Conservation (phyloP, 1,284 basidiomycete species). For the Ganoderma lingzhi region DNA sequence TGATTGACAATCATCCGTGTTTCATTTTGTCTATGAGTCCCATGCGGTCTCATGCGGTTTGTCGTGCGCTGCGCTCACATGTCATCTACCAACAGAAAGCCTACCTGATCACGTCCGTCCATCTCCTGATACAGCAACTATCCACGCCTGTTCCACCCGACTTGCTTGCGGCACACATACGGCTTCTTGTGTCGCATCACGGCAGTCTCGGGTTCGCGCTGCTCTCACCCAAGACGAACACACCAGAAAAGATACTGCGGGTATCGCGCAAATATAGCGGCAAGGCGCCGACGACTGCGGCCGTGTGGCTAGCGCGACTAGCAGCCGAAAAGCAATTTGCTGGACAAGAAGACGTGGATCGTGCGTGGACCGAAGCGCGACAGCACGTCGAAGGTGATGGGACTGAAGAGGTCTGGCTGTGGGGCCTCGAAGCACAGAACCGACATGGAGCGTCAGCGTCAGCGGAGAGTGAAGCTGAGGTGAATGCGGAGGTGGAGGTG, state of each 20-base stretch:
- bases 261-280: slow-evolving; percentile 56
- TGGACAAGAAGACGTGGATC: slow-evolving; percentile 34
- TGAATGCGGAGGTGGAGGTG: slow-evolving; percentile 37
- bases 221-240: slow-evolving; percentile 42
- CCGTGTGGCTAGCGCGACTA: slow-evolving; percentile 64
- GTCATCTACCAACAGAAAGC: slow-evolving; percentile 45
- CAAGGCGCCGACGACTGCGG: slow-evolving; percentile 41
- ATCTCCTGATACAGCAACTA: slow-evolving; percentile 49
- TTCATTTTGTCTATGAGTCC: neutral
- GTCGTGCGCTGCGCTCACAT: slow-evolving; percentile 20
- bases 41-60: slow-evolving; percentile 23
- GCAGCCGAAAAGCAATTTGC: slow-evolving; percentile 50
- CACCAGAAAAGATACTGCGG: slow-evolving; percentile 46
- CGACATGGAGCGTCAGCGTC: neutral
- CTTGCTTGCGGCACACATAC: slow-evolving; percentile 57
- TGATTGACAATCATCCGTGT: slow-evolving; percentile 12
- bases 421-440: slow-evolving; percentile 48
- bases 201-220: slow-evolving; percentile 35
- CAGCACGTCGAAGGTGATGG: slow-evolving; percentile 45
- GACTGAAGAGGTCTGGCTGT: slow-evolving; percentile 55
- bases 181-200: slow-evolving; percentile 45
- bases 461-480: slow-evolving; percentile 20
- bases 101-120: slow-evolving; percentile 63
- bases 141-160: slow-evolving; percentile 42
- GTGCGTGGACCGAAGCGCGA: slow-evolving; percentile 54